Percentiles rank a stretch among this genome's conserved stretches.
These are phyloP conservation scores for Paecilomyces niveus DNA, from an alignment of 2,329 filamentous ascomycete genomes.

Conservation along the genomic window DNA sequence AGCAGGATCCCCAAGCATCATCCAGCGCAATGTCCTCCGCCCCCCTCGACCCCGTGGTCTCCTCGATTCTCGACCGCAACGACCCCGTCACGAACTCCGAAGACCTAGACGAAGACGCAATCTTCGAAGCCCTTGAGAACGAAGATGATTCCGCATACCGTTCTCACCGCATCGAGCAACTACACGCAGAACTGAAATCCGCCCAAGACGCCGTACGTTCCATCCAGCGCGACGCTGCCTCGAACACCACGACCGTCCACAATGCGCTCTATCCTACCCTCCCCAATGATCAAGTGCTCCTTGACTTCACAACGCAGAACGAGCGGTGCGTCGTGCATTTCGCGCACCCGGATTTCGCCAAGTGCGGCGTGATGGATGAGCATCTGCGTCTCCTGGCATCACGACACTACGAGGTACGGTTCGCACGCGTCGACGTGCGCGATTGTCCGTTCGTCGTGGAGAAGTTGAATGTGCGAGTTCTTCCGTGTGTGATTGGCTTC, in stretches of 20 bases:
- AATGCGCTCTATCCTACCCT: conserved; percentile 30
- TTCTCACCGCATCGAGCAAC: conserved; percentile 51
- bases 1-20: background rate
- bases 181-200: conserved; percentile 50
- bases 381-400: conserved; percentile 44
- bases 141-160: conserved; percentile 50
- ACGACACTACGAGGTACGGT: conserved; percentile 35
- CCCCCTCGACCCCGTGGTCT: background rate
- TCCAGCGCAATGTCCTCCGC: background rate
- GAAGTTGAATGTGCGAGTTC: conserved; percentile 38
- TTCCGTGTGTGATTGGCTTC: conserved; percentile 45
- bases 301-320: conserved; percentile 54
- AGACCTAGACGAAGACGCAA: conserved; percentile 52
- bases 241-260: conserved; percentile 14
- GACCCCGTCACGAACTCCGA: conserved; percentile 20
- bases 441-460: conserved; percentile 42
- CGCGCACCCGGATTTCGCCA: conserved; percentile 56
- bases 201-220: conserved; percentile 37
- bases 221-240: conserved; percentile 22
- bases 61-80: conserved; percentile 20
- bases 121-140: conserved; percentile 50
- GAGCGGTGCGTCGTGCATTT: conserved; percentile 57
- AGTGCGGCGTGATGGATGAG: conserved; percentile 56
- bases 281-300: conserved; percentile 48
- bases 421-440: conserved; percentile 40